Percentiles rank a stretch among this genome's conserved stretches.
These are phyloP conservation scores for Sungouiozyma intestinalis DNA, from an alignment of 805 yeast species.

Conservation along the genomic window DNA sequence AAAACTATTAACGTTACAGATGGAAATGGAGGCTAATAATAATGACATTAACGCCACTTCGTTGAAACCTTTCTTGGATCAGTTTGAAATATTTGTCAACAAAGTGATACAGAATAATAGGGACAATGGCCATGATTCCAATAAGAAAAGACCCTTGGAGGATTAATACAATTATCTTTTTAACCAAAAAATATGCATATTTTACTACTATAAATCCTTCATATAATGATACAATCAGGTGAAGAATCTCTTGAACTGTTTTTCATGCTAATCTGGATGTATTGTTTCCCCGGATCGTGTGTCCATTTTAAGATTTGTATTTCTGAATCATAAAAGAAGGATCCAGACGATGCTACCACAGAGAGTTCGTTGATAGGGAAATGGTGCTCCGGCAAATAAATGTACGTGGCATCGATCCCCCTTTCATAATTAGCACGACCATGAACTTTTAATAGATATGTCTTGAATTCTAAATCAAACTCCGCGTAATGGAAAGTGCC, in stretches of 20 bases:
- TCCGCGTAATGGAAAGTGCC: conserved; percentile 48
- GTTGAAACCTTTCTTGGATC: conserved; percentile 58
- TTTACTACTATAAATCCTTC: background rate
- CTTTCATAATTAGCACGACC: conserved; percentile 16
- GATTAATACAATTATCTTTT: background rate
- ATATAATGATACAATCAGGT: background rate
- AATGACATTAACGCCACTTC: conserved; percentile 45
- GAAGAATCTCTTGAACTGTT: background rate
- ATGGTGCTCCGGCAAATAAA: conserved; percentile 67
- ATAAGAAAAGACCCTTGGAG: conserved; percentile 31
- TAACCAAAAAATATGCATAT: background rate
- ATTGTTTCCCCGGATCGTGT: conserved; percentile 40
- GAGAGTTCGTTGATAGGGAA: conserved; percentile 41
- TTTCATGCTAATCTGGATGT: conserved; percentile 17
- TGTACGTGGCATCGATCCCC: conserved; percentile 31
- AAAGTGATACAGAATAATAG: conserved; percentile 25
- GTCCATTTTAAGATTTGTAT: conserved; percentile 61
- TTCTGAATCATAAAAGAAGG: conserved; percentile 39
- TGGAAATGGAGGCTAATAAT: conserved; percentile 49
- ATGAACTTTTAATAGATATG: conserved; percentile 39
- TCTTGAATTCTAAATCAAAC: conserved; percentile 44
- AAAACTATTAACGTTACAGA: conserved; percentile 50
- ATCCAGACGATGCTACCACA: conserved; percentile 47
- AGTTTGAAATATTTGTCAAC: conserved; percentile 54
- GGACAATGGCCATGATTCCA: conserved; percentile 5